Base-by-base conservation (phyloP, 2,329 filamentous ascomycete species). In the Cladosporium halotolerans region DNA sequence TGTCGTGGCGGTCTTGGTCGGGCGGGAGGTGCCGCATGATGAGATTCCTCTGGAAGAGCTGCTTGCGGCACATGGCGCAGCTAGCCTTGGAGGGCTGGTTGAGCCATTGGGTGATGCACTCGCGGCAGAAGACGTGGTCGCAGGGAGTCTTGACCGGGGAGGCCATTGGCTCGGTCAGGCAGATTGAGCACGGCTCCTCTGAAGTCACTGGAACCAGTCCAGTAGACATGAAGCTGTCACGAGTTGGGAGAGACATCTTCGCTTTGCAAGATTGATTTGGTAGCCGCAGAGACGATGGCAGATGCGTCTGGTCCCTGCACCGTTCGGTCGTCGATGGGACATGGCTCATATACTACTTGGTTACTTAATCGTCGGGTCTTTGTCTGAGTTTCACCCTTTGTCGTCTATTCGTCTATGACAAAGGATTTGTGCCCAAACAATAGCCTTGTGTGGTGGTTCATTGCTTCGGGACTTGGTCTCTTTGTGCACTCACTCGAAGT, bases 61-160 rank as follows among this genome's bases (percentile, higher is more conserved):
- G 11, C 8, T 5, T 4, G 8, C 36, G 36, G 13, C 36, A 39
- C 11, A 39, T n/a, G 8, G 36, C 36, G n/a, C 36, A 39, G n/a
- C 11, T n/a, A 14, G n/a, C n/a, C 13, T 13, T 39, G 36, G n/a
- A 2, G 36, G 36, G 42, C 13, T 44, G 42, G 16, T 9, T 36
- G n/a, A 55, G 42, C 47, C 53, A 55, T 28, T 34, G 19, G 2
- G 39, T 45, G 38, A 55, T 52, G 47, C 53, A 55, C 7, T 23
- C 23, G 4, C 28, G 39, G 53, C 53, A 55, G 42, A 51, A 52
- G 42, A 46, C 18, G 19, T 55, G 53, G 11, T 45, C 18, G 36
- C 53, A 55, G 3, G 53, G 23, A 14, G n/a, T 14, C 8, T 31
- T 11, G 31, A 55, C 53, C 1, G 53, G 47, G 2, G 13, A 9